Percentiles rank a stretch among this genome's conserved stretches.
Evolutionary conservation across 306 rosid species (phyloP).

Genomic region (Abrus precatorius): DNA sequence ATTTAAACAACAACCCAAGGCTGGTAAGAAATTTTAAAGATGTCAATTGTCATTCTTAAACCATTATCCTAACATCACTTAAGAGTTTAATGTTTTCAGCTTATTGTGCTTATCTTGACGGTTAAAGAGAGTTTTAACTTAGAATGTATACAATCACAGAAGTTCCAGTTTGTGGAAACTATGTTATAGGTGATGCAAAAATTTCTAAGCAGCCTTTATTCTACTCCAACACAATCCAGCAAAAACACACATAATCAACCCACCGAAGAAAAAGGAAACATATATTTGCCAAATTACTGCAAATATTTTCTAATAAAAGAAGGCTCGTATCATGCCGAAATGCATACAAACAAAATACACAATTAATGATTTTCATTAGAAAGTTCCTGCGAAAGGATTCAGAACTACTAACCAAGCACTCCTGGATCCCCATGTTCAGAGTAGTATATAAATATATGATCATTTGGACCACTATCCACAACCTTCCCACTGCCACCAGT

Average conservation of each 20-base stretch:
- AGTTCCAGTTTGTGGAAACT: constrained; percentile 20
- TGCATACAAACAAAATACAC: constrained; percentile 10
- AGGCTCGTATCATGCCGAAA: constrained; percentile 30
- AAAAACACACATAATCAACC: constrained; percentile 3
- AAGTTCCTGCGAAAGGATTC: constrained; percentile 6
- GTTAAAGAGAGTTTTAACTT: not conserved
- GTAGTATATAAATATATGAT: constrained; percentile 90
- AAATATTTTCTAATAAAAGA: constrained; percentile 26
- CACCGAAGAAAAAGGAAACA: not conserved
- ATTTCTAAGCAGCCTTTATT: not conserved
- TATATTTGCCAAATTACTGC: not conserved
- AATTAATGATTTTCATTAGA: not conserved
- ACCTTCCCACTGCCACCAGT: constrained; percentile 94
- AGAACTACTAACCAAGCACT: constrained; percentile 81
- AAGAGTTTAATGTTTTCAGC: constrained; percentile 3
- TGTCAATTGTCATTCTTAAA: not conserved
- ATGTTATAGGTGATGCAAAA: not conserved
- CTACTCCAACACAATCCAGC: constrained; percentile 32
- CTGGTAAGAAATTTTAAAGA: not conserved
- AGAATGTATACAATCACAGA: not conserved
- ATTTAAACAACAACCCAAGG: constrained; percentile 13
- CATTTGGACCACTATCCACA: constrained; percentile 92
- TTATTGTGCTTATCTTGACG: constrained; percentile 11
- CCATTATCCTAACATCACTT: not conserved
- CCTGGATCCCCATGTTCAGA: constrained; percentile 97